Conservation (phyloP, 2,329 filamentous ascomycete species). For the Plectosphaerella cucumerina region DNA sequence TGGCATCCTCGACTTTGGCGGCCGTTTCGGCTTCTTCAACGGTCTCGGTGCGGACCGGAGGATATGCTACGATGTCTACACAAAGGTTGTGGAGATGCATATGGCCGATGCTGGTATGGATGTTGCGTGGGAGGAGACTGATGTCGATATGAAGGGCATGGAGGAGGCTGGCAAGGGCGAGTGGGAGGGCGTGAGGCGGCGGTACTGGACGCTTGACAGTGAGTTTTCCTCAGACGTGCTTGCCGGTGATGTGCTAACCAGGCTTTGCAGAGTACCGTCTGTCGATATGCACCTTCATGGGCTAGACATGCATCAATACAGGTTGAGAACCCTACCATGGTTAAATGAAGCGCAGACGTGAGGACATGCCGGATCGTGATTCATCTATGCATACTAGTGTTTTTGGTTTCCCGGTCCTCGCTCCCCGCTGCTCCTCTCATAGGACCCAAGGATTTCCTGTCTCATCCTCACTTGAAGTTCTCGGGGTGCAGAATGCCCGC, state of each 20-base stretch:
- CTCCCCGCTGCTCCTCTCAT: no score
- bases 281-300: conserved; percentile 71
- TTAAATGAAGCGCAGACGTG: no score
- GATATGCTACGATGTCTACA: conserved; percentile 96
- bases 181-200: conserved; percentile 83
- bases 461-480: conserved; percentile 47
- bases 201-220: conserved; percentile 85
- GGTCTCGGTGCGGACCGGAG: conserved; percentile 87
- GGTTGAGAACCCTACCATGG: no score
- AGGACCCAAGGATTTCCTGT: no score
- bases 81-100: conserved; percentile 87
- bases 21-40: conserved; percentile 84
- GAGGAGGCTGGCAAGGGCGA: conserved; percentile 65
- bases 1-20: conserved; percentile 65
- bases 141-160: conserved; percentile 64
- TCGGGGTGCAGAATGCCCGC: conserved; percentile 62
- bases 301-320: conserved; percentile 30
- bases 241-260: not conserved
- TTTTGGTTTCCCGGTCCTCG: not conserved
- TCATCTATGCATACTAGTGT: no score
- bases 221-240: conserved; percentile 23
- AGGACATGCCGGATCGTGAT: no score
- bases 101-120: conserved; percentile 85
- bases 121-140: conserved; percentile 76
- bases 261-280: conserved; percentile 58